phyloP scores from a whole-genome alignment of 1,284 basidiomycete genomes.

The Malassezia vespertilionis region DNA sequence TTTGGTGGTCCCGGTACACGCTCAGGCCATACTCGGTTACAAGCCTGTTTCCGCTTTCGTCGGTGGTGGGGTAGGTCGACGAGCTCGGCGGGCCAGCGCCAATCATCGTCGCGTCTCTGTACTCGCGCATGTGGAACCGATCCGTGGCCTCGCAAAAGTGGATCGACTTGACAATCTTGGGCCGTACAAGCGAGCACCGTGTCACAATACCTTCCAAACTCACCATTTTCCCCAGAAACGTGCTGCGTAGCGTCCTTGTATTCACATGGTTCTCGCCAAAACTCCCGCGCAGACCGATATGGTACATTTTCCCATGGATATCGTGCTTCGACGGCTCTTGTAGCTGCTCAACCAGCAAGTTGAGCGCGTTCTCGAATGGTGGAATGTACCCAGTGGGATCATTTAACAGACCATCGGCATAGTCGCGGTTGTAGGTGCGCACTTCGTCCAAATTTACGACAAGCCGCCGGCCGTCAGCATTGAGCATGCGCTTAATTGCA shows the following conservation, averaged over 20 bases:
- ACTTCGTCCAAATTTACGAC: slow-evolving; percentile 94
- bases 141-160: slow-evolving; percentile 83
- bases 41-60: slow-evolving; percentile 74
- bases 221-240: slow-evolving; percentile 89
- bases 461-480: slow-evolving; percentile 71
- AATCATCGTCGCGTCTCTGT: slow-evolving; percentile 85
- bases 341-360: slow-evolving; percentile 62
- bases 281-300: slow-evolving; percentile 89
- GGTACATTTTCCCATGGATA: slow-evolving; percentile 58
- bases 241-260: slow-evolving; percentile 76
- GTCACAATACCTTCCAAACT: slow-evolving; percentile 97
- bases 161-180: slow-evolving; percentile 92
- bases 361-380: slow-evolving; percentile 77
- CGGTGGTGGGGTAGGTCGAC: slow-evolving; percentile 64
- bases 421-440: slow-evolving; percentile 70
- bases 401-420: slow-evolving; percentile 59
- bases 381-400: slow-evolving; percentile 81
- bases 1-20: slow-evolving; percentile 89
- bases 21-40: slow-evolving; percentile 88
- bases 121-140: slow-evolving; percentile 75
- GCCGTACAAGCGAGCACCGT: slow-evolving; percentile 90
- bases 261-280: slow-evolving; percentile 98
- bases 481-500: slow-evolving; percentile 73
- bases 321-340: slow-evolving; percentile 73
- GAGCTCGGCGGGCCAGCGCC: slow-evolving; percentile 53